Conservation (phyloP, 192 early-diverging fungal genomes). For the Chytriomyces sp. region DNA sequence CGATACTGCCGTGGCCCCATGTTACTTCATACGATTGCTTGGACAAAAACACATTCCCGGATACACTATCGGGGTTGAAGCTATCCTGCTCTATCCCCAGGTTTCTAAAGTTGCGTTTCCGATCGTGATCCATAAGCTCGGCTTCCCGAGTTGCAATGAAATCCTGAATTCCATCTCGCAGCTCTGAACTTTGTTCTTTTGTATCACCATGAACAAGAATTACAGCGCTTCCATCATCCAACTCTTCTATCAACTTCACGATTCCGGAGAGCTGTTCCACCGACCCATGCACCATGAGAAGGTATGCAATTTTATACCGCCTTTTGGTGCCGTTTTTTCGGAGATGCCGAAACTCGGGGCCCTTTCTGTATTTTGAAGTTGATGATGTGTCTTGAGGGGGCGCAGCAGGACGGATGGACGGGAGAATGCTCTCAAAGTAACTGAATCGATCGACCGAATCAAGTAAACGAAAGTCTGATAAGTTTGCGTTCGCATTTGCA, state of each 20-base stretch:
- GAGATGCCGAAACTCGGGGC: constrained; percentile 26
- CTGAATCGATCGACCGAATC: constrained; percentile 28
- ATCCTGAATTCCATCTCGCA: constrained; percentile 15
- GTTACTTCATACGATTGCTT: constrained; percentile 35
- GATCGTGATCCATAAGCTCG: neutral
- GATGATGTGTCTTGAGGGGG: constrained; percentile 6
- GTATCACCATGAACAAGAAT: constrained; percentile 53
- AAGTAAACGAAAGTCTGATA: constrained; percentile 42
- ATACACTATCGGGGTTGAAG: neutral
- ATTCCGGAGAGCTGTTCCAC: constrained; percentile 2
- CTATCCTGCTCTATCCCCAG: too few species aligned
- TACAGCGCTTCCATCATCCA: constrained; percentile 44
- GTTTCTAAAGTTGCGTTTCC: neutral
- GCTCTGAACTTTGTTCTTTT: neutral
- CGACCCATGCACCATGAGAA: constrained; percentile 53
- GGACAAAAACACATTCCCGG: constrained; percentile 48
- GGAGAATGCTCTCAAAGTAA: constrained; percentile 32
- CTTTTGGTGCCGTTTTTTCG: constrained; percentile 30
- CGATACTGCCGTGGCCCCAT: constrained; percentile 56
- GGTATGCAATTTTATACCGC: constrained; percentile 51
- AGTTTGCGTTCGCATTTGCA: constrained; percentile 39
- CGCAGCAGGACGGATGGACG: neutral
- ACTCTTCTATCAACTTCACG: constrained; percentile 38
- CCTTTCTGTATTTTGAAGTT: neutral
- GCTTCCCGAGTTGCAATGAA: constrained; percentile 28